phyloP scores from a whole-genome alignment of 2,329 filamentous ascomycete species.

The Stachybotrys chartarum region DNA sequence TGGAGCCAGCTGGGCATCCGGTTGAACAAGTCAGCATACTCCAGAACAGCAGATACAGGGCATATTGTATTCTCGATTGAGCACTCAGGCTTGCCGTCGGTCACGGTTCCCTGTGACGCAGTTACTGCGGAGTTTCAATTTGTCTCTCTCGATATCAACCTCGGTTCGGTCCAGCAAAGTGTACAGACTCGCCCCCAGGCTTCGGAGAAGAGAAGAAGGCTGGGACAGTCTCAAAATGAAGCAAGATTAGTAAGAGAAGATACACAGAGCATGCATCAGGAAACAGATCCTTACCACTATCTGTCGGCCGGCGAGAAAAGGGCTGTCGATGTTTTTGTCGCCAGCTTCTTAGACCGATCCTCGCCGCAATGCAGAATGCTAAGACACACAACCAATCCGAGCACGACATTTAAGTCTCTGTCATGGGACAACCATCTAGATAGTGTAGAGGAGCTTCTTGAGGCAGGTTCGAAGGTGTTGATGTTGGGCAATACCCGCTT shows the following conservation, averaged over 20 bases:
- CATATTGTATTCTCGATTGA: conserved; percentile 25
- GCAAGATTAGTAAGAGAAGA: background rate
- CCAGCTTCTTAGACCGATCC: conserved; percentile 9
- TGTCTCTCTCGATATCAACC: conserved; percentile 4
- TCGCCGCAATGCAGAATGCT: background rate
- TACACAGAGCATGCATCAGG: too few relatives aligned
- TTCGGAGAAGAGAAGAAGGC: background rate
- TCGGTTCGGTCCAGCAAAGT: background rate
- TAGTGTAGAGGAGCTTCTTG: conserved; percentile 5
- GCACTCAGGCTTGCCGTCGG: conserved; percentile 25
- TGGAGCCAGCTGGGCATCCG: conserved; percentile 23
- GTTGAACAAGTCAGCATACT: conserved; percentile 12
- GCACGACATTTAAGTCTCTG: conserved; percentile 3
- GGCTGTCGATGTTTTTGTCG: conserved; percentile 21
- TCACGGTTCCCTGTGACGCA: conserved; percentile 15
- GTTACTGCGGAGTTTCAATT: conserved; percentile 16
- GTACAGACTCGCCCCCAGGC: background rate
- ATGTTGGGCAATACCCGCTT: conserved; percentile 15
- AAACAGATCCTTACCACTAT: conserved; percentile 3
- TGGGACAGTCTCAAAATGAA: background rate
- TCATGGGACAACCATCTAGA: background rate
- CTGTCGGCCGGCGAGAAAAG: conserved; percentile 15
- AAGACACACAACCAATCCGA: background rate
- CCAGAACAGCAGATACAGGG: conserved; percentile 5
- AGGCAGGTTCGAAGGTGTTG: conserved; percentile 15